These are phyloP conservation scores for Lentinula sp. DNA, from an alignment of 768 basidiomycete genomes.

Conservation along the genomic window DNA sequence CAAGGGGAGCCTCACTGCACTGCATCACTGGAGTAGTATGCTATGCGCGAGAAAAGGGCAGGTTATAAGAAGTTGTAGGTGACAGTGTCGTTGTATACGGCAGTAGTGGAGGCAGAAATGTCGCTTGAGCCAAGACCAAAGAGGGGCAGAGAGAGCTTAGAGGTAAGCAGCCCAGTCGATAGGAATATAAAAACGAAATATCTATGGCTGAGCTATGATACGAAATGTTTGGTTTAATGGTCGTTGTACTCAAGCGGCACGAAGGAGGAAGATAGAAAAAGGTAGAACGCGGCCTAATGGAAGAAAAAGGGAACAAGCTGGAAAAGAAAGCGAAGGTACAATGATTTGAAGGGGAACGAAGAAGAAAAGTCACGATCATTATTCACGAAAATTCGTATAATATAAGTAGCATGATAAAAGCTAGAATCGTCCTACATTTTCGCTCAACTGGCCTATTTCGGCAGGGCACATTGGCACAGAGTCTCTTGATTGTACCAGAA, in stretches of 20 bases:
- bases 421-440: too few relatives aligned
- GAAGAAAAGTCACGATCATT: too few relatives aligned
- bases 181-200: not conserved
- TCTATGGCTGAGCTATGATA: not conserved
- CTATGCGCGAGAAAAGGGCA: slow-evolving; percentile 28
- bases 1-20: slow-evolving; percentile 29
- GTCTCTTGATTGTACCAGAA: not conserved
- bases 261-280: not conserved
- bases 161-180: not conserved
- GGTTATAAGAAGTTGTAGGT: slow-evolving; percentile 17
- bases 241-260: not conserved
- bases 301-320: not conserved
- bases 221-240: not conserved
- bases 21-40: slow-evolving; percentile 27
- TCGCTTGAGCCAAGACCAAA: slow-evolving; percentile 3
- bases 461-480: too few relatives aligned
- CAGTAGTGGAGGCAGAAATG: slow-evolving; percentile 3
- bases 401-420: too few relatives aligned
- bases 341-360: not conserved
- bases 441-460: too few relatives aligned
- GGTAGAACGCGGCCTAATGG: not conserved
- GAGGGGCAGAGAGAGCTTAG: not conserved
- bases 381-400: too few relatives aligned
- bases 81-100: slow-evolving; percentile 7
- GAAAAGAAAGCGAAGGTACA: not conserved